phyloP scores from a whole-genome alignment of 768 basidiomycete genomes.

The Agaricus bisporus region DNA sequence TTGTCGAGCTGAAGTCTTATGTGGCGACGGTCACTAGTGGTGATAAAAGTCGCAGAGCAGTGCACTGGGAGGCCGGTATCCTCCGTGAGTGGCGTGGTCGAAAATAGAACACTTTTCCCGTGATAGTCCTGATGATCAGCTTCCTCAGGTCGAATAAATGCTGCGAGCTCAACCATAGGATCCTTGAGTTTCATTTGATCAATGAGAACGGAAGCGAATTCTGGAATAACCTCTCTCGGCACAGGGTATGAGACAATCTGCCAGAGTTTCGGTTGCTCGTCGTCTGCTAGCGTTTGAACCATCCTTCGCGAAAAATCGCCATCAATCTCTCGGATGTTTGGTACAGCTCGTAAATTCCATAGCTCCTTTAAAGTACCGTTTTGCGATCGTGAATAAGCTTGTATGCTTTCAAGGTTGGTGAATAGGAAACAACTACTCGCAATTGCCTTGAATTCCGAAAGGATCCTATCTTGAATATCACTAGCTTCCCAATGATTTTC shows the following conservation, averaged over 20 bases:
- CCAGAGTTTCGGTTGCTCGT: background rate
- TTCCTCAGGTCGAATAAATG: constrained; percentile 1
- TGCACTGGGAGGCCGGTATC: constrained; percentile 37
- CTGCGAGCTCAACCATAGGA: constrained; percentile 4
- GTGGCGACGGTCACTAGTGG: constrained; percentile 39
- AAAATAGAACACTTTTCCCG: constrained; percentile 27
- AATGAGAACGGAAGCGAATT: background rate
- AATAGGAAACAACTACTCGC: constrained; percentile 5
- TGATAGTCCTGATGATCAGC: constrained; percentile 7
- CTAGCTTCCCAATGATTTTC: background rate
- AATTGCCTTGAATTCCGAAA: background rate
- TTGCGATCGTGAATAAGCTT: background rate
- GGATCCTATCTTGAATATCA: background rate
- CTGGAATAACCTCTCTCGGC: background rate
- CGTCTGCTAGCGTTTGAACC: background rate
- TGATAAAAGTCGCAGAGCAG: constrained; percentile 38
- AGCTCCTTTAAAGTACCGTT: background rate
- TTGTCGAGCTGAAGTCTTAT: constrained; percentile 29
- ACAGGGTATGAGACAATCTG: background rate
- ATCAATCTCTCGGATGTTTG: background rate
- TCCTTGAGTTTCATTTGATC: background rate
- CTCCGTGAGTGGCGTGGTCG: constrained; percentile 36
- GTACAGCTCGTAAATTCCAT: background rate
- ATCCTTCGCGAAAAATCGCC: background rate
- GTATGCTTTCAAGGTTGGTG: constrained; percentile 1